These are phyloP conservation scores for Pseudogymnoascus sp. DNA, from an alignment of 2,329 filamentous ascomycete species.

Conservation along the genomic window DNA sequence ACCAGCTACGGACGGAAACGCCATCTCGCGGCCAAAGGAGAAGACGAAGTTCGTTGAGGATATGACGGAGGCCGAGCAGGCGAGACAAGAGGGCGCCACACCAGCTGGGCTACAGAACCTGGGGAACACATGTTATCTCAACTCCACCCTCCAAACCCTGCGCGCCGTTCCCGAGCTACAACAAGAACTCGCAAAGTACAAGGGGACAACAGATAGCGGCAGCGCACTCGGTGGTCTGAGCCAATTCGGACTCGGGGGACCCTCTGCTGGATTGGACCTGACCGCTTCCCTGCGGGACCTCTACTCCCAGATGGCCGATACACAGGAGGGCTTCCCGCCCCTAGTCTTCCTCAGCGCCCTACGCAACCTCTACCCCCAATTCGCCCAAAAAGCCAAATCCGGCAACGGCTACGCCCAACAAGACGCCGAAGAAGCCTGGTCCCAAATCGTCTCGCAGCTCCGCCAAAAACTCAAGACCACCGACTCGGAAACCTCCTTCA, in stretches of 20 bases:
- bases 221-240: constrained; percentile 35
- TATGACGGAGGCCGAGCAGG: constrained; percentile 91
- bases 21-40: constrained; percentile 66
- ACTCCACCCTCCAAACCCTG: constrained; percentile 90
- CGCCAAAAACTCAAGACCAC: constrained; percentile 67
- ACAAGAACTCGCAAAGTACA: constrained; percentile 62
- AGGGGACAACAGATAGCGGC: constrained; percentile 25
- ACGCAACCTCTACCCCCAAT: constrained; percentile 76
- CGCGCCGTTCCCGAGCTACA: constrained; percentile 86
- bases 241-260: constrained; percentile 38
- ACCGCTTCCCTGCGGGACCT: constrained; percentile 70
- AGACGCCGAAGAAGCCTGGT: constrained; percentile 97
- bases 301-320: constrained; percentile 83
- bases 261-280: constrained; percentile 53
- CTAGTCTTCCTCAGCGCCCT: constrained; percentile 74
- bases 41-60: constrained; percentile 87
- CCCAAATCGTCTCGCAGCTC: constrained; percentile 81
- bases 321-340: constrained; percentile 78
- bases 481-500: constrained; percentile 56
- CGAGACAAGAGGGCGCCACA: constrained; percentile 71
- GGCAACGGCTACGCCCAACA: constrained; percentile 90
- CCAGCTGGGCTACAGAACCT: constrained; percentile 86
- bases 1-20: constrained; percentile 55
- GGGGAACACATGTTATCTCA: constrained; percentile 97
- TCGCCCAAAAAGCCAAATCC: constrained; percentile 78